phyloP scores from a whole-genome alignment of 2,329 filamentous ascomycete species.

The Madurella fahalii region DNA sequence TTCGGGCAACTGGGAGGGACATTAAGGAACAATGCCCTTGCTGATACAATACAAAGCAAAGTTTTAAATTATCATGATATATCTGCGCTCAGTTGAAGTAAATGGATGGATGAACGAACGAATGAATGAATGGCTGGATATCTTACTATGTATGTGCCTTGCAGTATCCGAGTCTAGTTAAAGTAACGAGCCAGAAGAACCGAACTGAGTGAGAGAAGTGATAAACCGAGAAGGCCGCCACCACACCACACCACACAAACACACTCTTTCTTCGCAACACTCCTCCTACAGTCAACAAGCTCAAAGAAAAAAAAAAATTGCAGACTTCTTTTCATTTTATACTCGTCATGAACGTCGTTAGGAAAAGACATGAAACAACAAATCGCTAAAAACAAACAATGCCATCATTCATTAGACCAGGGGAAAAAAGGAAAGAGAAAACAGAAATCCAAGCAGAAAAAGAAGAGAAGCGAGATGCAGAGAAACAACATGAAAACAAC shows the following conservation, averaged over 20 bases:
- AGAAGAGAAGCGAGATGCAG: background rate
- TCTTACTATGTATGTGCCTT: background rate
- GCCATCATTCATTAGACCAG: background rate
- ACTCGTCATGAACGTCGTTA: conserved; percentile 4
- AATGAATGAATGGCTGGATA: background rate
- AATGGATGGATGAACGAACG: no score
- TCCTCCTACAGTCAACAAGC: no score
- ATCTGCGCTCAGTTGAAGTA: no score
- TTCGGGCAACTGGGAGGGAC: no score
- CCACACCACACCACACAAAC: no score
- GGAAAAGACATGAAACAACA: background rate
- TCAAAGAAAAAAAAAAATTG: background rate
- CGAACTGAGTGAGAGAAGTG: background rate
- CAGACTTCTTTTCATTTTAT: conserved; percentile 1
- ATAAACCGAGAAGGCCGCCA: no score
- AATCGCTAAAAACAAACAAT: background rate
- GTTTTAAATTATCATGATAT: no score
- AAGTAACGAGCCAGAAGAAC: background rate
- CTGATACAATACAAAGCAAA: no score
- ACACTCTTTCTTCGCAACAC: no score
- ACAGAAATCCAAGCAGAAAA: background rate
- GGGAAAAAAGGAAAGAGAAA: background rate
- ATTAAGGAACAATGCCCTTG: no score
- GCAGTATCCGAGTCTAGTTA: background rate
- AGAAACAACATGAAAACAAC: background rate